Conservation (phyloP, 257 asterid species). For the Solanum lignicaule region DNA sequence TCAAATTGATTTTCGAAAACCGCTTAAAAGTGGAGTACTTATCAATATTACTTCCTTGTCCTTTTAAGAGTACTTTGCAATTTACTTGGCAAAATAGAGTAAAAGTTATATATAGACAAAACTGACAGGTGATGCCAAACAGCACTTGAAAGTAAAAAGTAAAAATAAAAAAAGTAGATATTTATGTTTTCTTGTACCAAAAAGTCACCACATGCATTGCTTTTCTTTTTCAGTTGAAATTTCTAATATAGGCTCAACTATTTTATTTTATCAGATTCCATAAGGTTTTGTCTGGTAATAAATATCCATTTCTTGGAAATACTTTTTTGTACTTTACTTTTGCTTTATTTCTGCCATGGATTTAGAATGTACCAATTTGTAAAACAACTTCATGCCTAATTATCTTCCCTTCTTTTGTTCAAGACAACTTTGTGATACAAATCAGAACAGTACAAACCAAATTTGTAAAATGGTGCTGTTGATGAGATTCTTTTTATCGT, state of each 20-base stretch:
- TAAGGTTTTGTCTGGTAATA: not conserved
- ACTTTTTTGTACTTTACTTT: not conserved
- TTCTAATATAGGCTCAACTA: not conserved
- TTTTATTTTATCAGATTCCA: not conserved
- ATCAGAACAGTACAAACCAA: not conserved
- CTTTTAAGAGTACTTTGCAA: not conserved
- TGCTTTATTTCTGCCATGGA: not conserved
- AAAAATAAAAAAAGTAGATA: not conserved
- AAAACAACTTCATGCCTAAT: not conserved
- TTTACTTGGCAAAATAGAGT: not conserved
- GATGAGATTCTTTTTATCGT: not conserved
- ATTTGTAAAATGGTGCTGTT: not conserved
- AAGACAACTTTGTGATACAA: not conserved
- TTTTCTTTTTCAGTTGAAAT: not conserved
- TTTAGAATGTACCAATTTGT: not conserved
- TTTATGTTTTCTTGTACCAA: not conserved
- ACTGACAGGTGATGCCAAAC: not conserved
- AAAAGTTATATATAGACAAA: not conserved
- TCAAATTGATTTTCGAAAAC: fast-evolving
- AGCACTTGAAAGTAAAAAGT: not conserved
- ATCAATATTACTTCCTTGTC: not conserved
- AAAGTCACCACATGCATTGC: not conserved
- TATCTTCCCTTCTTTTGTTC: not conserved
- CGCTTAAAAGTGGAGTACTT: too few relatives aligned
- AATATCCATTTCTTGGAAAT: not conserved